Evolutionary conservation across 2,329 filamentous ascomycete genomes (phyloP).

Genomic region (Akanthomyces uredinophilus): DNA sequence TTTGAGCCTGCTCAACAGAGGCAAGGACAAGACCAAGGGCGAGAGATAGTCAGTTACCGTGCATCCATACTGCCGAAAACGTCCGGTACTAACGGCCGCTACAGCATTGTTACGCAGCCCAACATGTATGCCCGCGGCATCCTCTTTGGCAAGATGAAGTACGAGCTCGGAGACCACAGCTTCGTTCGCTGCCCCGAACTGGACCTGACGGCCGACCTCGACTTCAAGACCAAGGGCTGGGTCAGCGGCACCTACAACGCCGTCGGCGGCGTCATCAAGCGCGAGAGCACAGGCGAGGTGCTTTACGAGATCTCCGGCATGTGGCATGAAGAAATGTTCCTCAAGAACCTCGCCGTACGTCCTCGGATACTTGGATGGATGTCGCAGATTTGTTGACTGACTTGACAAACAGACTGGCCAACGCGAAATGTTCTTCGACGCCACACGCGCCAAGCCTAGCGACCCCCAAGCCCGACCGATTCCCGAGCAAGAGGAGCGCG

Average conservation of each 20-base stretch:
- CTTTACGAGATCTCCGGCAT: slow-evolving; percentile 89
- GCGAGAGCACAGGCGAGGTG: slow-evolving; percentile 77
- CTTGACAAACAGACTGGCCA: slow-evolving; percentile 64
- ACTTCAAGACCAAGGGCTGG: slow-evolving; percentile 98
- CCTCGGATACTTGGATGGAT: background rate
- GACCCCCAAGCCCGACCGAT: slow-evolving; percentile 69
- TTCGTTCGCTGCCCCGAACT: slow-evolving; percentile 87
- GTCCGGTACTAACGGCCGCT: background rate
- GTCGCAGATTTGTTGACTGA: background rate
- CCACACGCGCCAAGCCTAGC: slow-evolving; percentile 69
- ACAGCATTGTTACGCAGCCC: slow-evolving; percentile 62
- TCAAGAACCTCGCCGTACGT: slow-evolving; percentile 71
- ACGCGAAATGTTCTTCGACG: slow-evolving; percentile 86
- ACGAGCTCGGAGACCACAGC: slow-evolving; percentile 94
- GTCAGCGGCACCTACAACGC: slow-evolving; percentile 95
- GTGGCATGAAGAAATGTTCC: slow-evolving; percentile 93
- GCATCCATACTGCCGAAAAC: no score
- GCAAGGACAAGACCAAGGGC: slow-evolving; percentile 56
- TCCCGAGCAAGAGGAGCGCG: slow-evolving; percentile 80
- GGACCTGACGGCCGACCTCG: slow-evolving; percentile 80
- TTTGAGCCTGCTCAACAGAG: slow-evolving; percentile 74
- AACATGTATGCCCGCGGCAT: slow-evolving; percentile 99
- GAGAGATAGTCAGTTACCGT: slow-evolving; percentile 76
- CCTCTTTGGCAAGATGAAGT: slow-evolving; percentile 98
- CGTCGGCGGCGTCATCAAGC: slow-evolving; percentile 86